Base-by-base conservation (phyloP, 2,329 filamentous ascomycete genomes). In the Paraphoma chrysanthemicola region DNA sequence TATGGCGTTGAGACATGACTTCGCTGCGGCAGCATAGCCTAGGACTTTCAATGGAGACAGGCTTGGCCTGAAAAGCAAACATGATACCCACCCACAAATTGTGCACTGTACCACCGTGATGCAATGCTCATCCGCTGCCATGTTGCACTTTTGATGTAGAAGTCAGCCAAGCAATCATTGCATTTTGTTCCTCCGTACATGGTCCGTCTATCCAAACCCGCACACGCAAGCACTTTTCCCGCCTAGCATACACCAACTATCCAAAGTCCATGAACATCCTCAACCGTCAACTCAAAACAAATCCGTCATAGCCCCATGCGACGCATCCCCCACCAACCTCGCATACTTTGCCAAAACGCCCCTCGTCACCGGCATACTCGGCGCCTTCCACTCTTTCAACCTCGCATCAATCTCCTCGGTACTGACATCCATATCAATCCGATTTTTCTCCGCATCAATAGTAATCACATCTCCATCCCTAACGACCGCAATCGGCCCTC, bases 321-420 rank as follows among this genome's bases (percentile, higher is more conserved):
- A 94, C 10, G 94, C 94, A 85, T 97, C 93, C 1, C 93, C 90
- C 0, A 98, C 94, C 70, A 97, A 77, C 43, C 85, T 81, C 6
- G 91, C 91, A 80, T 98, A 98, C 82, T 98, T 98, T 5, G 92
- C 93, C 80, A 98, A 73, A 41, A 90, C 89, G 39, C 94, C 94
- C 53, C 94, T 86, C 66, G 89, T 93, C 9, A 96, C 91, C 59
- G 85, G 84, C 70, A 87, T 86, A 70, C 80, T 83, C 0, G 92
- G 93, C 31, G 87, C 80, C 71, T 83, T 89, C 92, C 92, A 96
- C 58, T 79, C 81, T 54, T 80, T 81, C 72, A 87, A 77, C 59
- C 92, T 81, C 71, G 78, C 79, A 60, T 83, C 81, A 68, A 96
- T 83, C 77, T 95, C 92, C 65, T 88, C 88, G 4, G 90, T 86